A percentile compares a stretch with the other conserved stretches of the same genome.
phyloP scores from a whole-genome alignment of 768 basidiomycete genomes.

The Boletellus ananiceps region DNA sequence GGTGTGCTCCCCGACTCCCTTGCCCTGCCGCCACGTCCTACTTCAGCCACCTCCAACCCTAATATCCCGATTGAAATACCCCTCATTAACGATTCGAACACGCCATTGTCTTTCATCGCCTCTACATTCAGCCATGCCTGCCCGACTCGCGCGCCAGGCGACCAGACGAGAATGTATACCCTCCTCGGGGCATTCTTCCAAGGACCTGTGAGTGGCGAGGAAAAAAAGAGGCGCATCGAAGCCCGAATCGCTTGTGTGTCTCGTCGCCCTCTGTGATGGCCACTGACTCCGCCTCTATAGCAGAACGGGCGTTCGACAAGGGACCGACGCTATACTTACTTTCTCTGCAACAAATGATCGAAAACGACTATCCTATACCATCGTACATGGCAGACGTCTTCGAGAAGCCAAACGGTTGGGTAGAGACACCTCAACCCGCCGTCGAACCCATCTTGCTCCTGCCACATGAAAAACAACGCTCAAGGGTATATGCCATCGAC shows the following conservation, averaged over 20 bases:
- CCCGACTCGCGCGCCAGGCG: constrained; percentile 91
- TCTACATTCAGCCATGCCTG: constrained; percentile 89
- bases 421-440: constrained; percentile 64
- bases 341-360: constrained; percentile 81
- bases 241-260: constrained; percentile 37
- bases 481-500: constrained; percentile 79
- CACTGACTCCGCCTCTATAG: constrained; percentile 31
- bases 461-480: constrained; percentile 29
- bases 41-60: constrained; percentile 56
- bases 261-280: not conserved
- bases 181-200: constrained; percentile 81
- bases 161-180: constrained; percentile 78
- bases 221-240: constrained; percentile 63
- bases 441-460: constrained; percentile 31
- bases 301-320: constrained; percentile 56
- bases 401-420: constrained; percentile 65
- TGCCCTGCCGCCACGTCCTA: constrained; percentile 64
- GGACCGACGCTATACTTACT: constrained; percentile 71
- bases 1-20: constrained; percentile 77
- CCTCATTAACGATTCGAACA: constrained; percentile 28
- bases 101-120: constrained; percentile 60
- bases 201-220: constrained; percentile 71
- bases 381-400: constrained; percentile 76
- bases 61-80: constrained; percentile 52
- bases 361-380: constrained; percentile 90